Evolutionary conservation across 2,329 filamentous ascomycete genomes (phyloP), one percentile per base, ranked within the genome.

Genomic region (Emergomyces orientalis): DNA sequence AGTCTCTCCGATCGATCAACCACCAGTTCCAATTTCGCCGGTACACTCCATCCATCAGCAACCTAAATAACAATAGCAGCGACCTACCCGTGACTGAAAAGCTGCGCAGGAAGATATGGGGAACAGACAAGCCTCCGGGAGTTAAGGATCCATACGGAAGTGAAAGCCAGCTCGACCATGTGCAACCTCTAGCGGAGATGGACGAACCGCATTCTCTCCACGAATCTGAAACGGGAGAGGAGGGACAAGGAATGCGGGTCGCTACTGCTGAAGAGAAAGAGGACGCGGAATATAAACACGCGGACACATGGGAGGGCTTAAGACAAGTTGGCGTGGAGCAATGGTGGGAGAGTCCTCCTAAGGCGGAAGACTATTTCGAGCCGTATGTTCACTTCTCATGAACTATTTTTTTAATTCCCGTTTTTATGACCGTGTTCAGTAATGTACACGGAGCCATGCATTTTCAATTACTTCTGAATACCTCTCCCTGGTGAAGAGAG

Each of bases 221-320:
- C 3, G 30, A n/a, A 34, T n/a, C 5, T n/a, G 51, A 54, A 32
- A 34, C n/a, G 17, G 30, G 14, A 25, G 47, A 57, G 37, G 37
- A 32, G 14, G 56, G 45, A 3, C 22, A 58, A 49, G 63, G 60
- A 41, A 25, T 22, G 8, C 5, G 45, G 13, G 7, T 57, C 51
- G 64, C 60, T 30, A 54, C n/a, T 14, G 22, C 41, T 34, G 51
- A 61, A 69, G 22, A 59, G 61, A 45, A 59, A 52, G 11, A 58
- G 62, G 61, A 65, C 19, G 68, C 68, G 57, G 65, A 72, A 13
- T 84, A 84, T 71, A 69, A 75, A 59, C 76, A 76, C 22, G 79
- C 82, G 32, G 71, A 71, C 41, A 79, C 74, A 3, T 84, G 82
- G 80, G 74, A 82, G 61, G 81, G 80, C 0, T 71, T 88, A 63